Evolutionary conservation across 2,329 filamentous ascomycete species (phyloP).

Genomic region (Ascochyta viciae-villosae): DNA sequence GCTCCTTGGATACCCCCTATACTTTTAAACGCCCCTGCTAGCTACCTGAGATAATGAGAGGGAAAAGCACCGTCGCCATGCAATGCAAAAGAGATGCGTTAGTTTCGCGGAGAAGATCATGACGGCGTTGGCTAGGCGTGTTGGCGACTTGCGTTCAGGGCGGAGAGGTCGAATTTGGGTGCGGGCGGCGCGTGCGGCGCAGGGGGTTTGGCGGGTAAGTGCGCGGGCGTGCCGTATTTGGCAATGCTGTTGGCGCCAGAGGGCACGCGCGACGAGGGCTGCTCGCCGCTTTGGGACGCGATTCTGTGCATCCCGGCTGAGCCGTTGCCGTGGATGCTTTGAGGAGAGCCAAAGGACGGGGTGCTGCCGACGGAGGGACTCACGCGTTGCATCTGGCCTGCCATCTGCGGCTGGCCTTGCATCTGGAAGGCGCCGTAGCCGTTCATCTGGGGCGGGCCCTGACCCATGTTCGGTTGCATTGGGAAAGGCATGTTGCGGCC

Average conservation of each 20-base stretch:
- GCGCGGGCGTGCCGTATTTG: conserved; percentile 63
- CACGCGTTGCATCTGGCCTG: conserved; percentile 35
- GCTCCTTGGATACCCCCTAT: too few relatives aligned
- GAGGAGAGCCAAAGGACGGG: conserved; percentile 41
- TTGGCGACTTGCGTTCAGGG: conserved; percentile 8
- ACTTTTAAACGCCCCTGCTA: neutral
- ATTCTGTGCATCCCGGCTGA: conserved; percentile 32
- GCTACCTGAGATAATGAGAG: neutral
- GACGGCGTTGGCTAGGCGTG: neutral
- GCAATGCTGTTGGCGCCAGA: conserved; percentile 57
- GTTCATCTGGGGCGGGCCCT: conserved; percentile 43
- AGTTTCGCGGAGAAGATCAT: neutral
- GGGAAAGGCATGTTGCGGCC: conserved; percentile 49
- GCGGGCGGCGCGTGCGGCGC: conserved; percentile 33
- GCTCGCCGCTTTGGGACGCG: conserved; percentile 31
- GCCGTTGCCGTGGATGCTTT: conserved; percentile 31
- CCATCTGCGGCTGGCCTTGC: conserved; percentile 11
- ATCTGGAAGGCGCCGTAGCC: conserved; percentile 38
- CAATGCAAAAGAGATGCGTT: conserved; percentile 4
- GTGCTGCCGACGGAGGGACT: conserved; percentile 38
- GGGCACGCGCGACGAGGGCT: conserved; percentile 31
- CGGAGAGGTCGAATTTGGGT: conserved; percentile 12
- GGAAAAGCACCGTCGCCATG: conserved; percentile 11
- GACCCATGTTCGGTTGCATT: conserved; percentile 42
- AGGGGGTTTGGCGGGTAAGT: conserved; percentile 63